Conservation (phyloP, 345 rosid species). For the Boechera divaricarpa region DNA sequence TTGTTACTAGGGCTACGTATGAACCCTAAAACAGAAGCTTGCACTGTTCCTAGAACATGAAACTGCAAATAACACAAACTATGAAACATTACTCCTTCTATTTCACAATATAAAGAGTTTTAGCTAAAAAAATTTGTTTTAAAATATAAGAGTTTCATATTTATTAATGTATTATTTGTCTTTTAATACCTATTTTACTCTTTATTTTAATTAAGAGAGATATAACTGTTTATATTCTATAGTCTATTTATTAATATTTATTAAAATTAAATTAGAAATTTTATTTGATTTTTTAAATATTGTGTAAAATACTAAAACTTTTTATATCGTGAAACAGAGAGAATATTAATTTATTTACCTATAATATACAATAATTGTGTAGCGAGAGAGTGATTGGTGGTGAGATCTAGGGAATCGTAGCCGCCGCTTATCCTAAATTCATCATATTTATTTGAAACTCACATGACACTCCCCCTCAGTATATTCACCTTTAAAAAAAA, state of each 20-base stretch:
- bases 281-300: too few relatives aligned
- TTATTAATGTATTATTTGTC: too few relatives aligned
- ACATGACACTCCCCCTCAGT: constrained; percentile 6
- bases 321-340: too few relatives aligned
- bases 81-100: background rate
- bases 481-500: background rate
- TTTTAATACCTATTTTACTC: too few relatives aligned
- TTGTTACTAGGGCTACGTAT: constrained; percentile 23
- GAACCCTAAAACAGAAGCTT: constrained; percentile 26
- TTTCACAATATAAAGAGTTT: too few relatives aligned
- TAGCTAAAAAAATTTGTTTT: too few relatives aligned
- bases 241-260: too few relatives aligned
- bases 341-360: background rate
- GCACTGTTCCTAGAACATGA: background rate
- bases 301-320: too few relatives aligned
- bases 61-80: background rate
- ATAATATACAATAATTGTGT: background rate
- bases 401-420: constrained; percentile 45
- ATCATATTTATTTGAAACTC: constrained; percentile 15
- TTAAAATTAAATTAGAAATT: too few relatives aligned
- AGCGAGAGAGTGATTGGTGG: constrained; percentile 45
- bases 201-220: too few relatives aligned
- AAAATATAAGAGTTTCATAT: too few relatives aligned
- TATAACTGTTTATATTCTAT: too few relatives aligned
- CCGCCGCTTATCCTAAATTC: constrained; percentile 40